These are phyloP conservation scores for Myriosclerotinia duriaeana DNA, from an alignment of 2,329 filamentous ascomycete genomes.

Conservation along the genomic window DNA sequence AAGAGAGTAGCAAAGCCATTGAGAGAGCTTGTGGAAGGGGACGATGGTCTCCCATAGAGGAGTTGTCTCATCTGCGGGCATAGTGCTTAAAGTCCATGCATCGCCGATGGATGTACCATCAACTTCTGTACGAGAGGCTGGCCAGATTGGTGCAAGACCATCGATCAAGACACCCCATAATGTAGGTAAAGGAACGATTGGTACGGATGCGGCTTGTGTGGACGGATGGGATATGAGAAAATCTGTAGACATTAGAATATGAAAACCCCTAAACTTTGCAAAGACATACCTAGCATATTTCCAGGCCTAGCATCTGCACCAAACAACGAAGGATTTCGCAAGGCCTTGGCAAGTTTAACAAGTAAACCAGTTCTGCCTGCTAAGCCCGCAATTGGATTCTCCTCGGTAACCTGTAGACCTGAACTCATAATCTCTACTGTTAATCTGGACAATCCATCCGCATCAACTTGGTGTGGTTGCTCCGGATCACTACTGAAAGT, in stretches of 20 bases:
- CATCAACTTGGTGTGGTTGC: constrained; percentile 89
- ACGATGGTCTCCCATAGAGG: constrained; percentile 77
- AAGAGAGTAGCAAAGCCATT: constrained; percentile 92
- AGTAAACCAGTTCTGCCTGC: constrained; percentile 82
- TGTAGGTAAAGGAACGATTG: constrained; percentile 81
- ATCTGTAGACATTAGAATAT: constrained; percentile 54
- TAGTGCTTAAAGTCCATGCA: constrained; percentile 84
- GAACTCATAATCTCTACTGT: constrained; percentile 73
- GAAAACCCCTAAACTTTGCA: constrained; percentile 6
- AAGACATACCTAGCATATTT: constrained; percentile 79
- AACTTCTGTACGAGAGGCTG: constrained; percentile 77
- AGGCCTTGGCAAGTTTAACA: constrained; percentile 69
- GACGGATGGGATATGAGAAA: constrained; percentile 90
- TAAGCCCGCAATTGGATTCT: constrained; percentile 80
- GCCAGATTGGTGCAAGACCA: constrained; percentile 85
- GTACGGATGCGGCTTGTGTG: constrained; percentile 83
- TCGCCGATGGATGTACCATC: constrained; percentile 87
- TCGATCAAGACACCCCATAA: constrained; percentile 91
- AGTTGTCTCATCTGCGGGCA: constrained; percentile 58
- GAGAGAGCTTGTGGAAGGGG: constrained; percentile 90
- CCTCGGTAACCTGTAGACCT: constrained; percentile 79
- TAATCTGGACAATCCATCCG: constrained; percentile 70
- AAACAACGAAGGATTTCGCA: constrained; percentile 80
- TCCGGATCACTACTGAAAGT: constrained; percentile 78
- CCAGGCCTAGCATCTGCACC: constrained; percentile 81